Percentiles rank a stretch among this genome's conserved stretches.
These are phyloP conservation scores for Populus euphratica DNA, from an alignment of 345 rosid species.

Conservation along the genomic window DNA sequence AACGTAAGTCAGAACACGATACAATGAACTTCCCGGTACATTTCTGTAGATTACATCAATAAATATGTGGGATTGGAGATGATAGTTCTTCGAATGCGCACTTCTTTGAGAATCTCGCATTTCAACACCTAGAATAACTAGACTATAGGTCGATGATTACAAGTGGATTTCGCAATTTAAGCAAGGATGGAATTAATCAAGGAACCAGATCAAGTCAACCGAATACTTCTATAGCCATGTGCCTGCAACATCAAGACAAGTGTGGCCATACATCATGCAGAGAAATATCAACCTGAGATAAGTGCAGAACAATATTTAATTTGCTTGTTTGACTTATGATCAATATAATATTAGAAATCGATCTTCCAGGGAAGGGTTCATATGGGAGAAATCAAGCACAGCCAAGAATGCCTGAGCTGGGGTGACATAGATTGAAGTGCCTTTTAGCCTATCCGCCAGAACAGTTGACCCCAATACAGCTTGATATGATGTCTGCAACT, in stretches of 20 bases:
- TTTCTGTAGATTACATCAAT: too few species aligned
- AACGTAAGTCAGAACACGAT: background rate
- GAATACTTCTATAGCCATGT: background rate
- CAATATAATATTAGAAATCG: background rate
- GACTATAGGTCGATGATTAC: background rate
- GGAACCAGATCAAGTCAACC: background rate
- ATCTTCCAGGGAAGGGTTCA: background rate
- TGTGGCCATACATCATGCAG: background rate
- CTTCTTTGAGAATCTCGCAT: too few species aligned
- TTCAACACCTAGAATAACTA: too few species aligned
- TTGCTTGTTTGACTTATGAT: background rate
- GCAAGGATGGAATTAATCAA: background rate
- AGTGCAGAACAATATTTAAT: background rate
- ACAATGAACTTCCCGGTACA: background rate
- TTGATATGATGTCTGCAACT: background rate
- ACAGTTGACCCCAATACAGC: background rate
- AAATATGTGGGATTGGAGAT: too few species aligned
- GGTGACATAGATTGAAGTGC: background rate
- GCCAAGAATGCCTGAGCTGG: background rate
- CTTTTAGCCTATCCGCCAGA: background rate
- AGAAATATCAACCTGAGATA: background rate
- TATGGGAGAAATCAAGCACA: background rate
- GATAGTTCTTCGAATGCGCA: too few species aligned
- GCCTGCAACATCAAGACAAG: background rate
- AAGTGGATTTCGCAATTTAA: background rate